Evolutionary conservation across 345 rosid genomes (phyloP), one percentile per base, ranked within the genome.

Genomic region (Populus davidiana): DNA sequence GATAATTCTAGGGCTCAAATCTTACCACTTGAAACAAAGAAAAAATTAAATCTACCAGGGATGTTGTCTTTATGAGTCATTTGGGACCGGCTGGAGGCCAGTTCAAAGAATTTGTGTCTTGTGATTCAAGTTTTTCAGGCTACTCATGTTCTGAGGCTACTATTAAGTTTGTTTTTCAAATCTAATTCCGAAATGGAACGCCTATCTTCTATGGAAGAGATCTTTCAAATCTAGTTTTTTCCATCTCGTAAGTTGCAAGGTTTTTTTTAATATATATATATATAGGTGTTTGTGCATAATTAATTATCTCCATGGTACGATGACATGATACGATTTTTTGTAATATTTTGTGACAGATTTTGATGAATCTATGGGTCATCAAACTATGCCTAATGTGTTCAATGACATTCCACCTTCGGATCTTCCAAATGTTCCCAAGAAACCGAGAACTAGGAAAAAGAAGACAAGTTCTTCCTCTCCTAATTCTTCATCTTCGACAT

Each of bases 391-490:
- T 3, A 79, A 85, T 44, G 70, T 81, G 21, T 78, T 86, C 62
- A 83, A 52, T 29, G 88, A 83, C 64, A 18, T 69, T 25, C 75
- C 83, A n/a, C 49, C 82, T 0, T 64, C 84, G 2, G 87, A 85
- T 74, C 78, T 77, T 68, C 83, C 88, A 17, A 84, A 62, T 68
- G 33, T 78, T 73, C 83, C 91, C 5, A 91, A 88, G 86, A 88
- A 87, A 72, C 78, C 82, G 16, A 89, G 76, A 76, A 23, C 25
- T 59, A 77, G 91, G 76, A 88, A 83, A 78, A 91, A 87, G 87
- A 88, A 85, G 82, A 71, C 80, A 39, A 56, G 77, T 8, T 38
- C 77, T 70, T 77, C 88, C n/a, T 77, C 92, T 69, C 80, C 89
- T 9, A 83, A 81, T 77, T 80, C 86, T 8, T 85, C 90, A 23